phyloP scores from a whole-genome alignment of 139 green algal genomes.

The Chlorella sp. region DNA sequence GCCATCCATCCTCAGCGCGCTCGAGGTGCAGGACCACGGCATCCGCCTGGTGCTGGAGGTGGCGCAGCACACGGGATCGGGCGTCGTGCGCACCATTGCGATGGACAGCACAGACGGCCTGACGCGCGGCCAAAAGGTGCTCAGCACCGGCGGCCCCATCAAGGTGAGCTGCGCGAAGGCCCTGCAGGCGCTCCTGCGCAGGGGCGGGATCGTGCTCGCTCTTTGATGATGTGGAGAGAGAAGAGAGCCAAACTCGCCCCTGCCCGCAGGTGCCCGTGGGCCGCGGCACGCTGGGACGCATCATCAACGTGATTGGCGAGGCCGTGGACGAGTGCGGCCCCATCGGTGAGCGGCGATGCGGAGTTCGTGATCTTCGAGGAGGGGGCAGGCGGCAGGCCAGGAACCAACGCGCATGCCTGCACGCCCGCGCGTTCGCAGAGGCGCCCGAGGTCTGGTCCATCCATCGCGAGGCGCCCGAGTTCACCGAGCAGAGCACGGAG shows the following conservation, averaged over 20 bases:
- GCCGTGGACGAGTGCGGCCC: constrained; percentile 96
- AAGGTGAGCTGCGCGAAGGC: constrained; percentile 55
- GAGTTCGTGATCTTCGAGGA: too few relatives aligned
- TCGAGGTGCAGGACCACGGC: constrained; percentile 85
- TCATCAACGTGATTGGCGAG: constrained; percentile 99
- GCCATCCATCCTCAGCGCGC: constrained; percentile 81
- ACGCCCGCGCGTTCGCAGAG: constrained; percentile 44
- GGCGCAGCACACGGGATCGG: constrained; percentile 95
- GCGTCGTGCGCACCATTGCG: constrained; percentile 95
- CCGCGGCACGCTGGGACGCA: constrained; percentile 92
- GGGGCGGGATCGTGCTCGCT: too few relatives aligned
- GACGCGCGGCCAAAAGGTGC: constrained; percentile 83
- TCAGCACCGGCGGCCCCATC: constrained; percentile 91
- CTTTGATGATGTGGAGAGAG: background rate
- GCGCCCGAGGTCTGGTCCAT: constrained; percentile 79
- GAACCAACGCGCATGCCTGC: background rate
- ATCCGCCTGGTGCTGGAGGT: constrained; percentile 97
- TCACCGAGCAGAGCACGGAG: constrained; percentile 93
- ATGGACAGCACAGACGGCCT: constrained; percentile 99
- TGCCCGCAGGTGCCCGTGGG: constrained; percentile 88
- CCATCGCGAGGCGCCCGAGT: constrained; percentile 92
- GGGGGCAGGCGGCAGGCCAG: too few relatives aligned
- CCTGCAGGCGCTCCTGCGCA: too few relatives aligned
- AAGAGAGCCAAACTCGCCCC: background rate
- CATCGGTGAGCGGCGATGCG: constrained; percentile 64